Conservation (phyloP, 805 yeast genomes). For the Schwanniomyces yamadae region DNA sequence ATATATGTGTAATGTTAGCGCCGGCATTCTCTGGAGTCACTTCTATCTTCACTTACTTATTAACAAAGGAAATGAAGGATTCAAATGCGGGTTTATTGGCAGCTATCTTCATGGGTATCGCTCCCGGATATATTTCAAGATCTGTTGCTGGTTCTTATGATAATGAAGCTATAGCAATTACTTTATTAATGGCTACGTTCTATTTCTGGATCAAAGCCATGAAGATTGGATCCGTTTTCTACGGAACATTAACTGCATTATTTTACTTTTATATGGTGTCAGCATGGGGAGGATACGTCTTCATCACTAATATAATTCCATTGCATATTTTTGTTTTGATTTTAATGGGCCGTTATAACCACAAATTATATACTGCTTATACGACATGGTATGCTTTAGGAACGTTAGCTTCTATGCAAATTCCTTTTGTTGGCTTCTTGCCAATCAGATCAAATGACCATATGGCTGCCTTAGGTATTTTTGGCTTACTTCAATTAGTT, state of each 20-base stretch:
- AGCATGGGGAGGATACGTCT: conserved; percentile 99
- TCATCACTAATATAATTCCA: conserved; percentile 96
- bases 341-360: conserved; percentile 90
- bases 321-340: conserved; percentile 87
- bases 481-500: conserved; percentile 89
- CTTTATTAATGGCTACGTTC: conserved; percentile 91
- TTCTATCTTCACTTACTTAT: conserved; percentile 81
- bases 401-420: conserved; percentile 98
- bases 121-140: conserved; percentile 97
- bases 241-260: conserved; percentile 79
- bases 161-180: conserved; percentile 98
- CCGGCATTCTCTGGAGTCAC: conserved; percentile 96
- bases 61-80: conserved; percentile 88
- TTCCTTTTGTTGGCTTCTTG: conserved; percentile 96
- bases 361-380: conserved; percentile 82
- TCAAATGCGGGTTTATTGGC: conserved; percentile 86
- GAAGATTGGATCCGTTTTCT: conserved; percentile 85
- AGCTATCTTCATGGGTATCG: conserved; percentile 94
- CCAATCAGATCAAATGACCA: conserved; percentile 98
- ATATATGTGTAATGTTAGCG: conserved; percentile 92
- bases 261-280: conserved; percentile 98
- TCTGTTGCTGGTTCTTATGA: conserved; percentile 99
- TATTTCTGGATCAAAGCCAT: conserved; percentile 94
- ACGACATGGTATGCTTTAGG: conserved; percentile 97
- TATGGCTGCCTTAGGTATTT: conserved; percentile 97